Evolutionary conservation across 345 rosid species (phyloP), one percentile per base, ranked within the genome.

Genomic region (Eutrema heterophyllum): DNA sequence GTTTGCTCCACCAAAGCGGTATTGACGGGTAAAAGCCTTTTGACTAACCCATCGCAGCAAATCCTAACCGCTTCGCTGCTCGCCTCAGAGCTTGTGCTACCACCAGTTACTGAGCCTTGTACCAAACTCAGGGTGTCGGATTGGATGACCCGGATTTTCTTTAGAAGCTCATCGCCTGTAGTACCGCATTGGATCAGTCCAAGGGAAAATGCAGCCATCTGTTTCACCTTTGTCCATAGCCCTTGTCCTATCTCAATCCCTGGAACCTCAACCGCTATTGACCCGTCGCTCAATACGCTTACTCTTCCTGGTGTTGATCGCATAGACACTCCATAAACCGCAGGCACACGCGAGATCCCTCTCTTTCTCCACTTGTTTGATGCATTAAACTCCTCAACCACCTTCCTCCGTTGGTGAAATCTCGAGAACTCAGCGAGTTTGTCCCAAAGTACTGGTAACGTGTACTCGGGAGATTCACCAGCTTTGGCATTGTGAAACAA

Each of bases 231-330:
- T 10, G 97, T 92, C 96, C 97, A 95, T 9, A 95, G 84, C 44
- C 99, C 99, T 84, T 92, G 97, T 56, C 97, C 99, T 9, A 95
- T 72, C 80, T 92, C 97, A 81, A 84, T 83, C 50, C 97, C 99
- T 72, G 90, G 97, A 74, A 95, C 93, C 85, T 95, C 97, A 76
- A 92, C 97, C 30, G 56, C 93, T 67, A 95, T 33, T 21, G 97
- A 95, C 5, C 96, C 97, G 16, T 95, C 99, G 2, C 86, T 69
- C 24, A 95, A 75, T 48, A 95, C 82, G 72, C 97, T 86, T 51
- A 95, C 97, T 81, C 84, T 92, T 55, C 97, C 97, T 0, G 97
- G 92, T 71, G 92, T 86, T 10, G 87, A 69, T 46, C 81, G 67
- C 72, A 79, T 0, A 0, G 1, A 0, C 40, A 89, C 92, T 70